Conservation (phyloP, 345 rosid genomes). For the Brassica cretica region DNA sequence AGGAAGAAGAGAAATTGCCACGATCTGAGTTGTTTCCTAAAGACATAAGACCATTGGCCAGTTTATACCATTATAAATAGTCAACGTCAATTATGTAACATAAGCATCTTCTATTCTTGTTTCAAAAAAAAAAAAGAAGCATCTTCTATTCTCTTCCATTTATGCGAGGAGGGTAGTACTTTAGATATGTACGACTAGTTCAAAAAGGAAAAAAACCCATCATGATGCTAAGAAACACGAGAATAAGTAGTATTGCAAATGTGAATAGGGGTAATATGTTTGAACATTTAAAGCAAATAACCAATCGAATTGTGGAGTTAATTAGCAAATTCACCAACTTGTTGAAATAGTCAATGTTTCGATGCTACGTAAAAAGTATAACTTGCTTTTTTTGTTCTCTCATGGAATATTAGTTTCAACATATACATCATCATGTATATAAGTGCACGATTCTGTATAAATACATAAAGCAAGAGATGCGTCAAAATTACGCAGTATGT, state of each 20-base stretch:
- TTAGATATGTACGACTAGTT: background rate
- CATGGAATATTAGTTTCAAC: background rate
- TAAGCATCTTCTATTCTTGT: background rate
- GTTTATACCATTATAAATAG: background rate
- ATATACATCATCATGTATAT: background rate
- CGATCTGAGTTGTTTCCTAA: slow-evolving; percentile 10
- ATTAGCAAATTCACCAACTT: background rate
- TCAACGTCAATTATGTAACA: background rate
- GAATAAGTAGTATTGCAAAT: background rate
- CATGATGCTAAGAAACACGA: background rate
- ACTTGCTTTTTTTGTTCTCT: background rate
- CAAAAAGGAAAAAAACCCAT: background rate
- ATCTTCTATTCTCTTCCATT: background rate
- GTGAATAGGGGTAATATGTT: background rate
- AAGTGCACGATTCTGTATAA: background rate
- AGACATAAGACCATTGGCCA: background rate
- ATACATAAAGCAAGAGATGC: background rate
- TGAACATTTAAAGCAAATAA: background rate
- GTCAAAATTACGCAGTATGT: slow-evolving; percentile 24
- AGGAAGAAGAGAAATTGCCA: slow-evolving; percentile 1
- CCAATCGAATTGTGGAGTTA: background rate
- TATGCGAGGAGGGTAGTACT: background rate
- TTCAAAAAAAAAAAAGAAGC: background rate
- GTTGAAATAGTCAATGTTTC: background rate
- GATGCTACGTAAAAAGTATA: background rate